A percentile compares a stretch with the other conserved stretches of the same genome.
phyloP scores from a whole-genome alignment of 208 protist species.

The Crithidia fasciculata region DNA sequence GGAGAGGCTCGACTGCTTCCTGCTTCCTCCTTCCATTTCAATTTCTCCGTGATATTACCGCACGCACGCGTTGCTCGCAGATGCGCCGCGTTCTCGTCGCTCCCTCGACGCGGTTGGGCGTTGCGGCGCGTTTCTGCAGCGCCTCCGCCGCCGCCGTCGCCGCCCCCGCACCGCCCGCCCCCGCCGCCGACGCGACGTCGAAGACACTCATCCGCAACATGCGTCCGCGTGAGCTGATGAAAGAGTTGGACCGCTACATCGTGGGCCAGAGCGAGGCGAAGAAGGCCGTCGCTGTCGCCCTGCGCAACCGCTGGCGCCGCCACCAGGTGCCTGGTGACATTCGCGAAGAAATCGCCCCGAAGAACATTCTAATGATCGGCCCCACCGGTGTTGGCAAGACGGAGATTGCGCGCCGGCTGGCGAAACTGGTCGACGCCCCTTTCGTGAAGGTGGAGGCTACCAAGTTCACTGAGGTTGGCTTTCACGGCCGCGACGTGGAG shows the following conservation, averaged over 20 bases:
- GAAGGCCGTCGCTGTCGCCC: slow-evolving; percentile 95
- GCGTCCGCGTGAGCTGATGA: slow-evolving; percentile 93
- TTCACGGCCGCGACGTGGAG: slow-evolving; percentile 97
- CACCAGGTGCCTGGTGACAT: slow-evolving; percentile 91
- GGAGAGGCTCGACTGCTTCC: not conserved
- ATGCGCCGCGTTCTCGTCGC: slow-evolving; percentile 23
- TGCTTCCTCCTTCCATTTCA: slow-evolving; percentile 3
- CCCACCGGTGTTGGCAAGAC: slow-evolving; percentile 95
- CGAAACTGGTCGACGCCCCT: slow-evolving; percentile 96
- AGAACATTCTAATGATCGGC: slow-evolving; percentile 96
- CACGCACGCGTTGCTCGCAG: no score
- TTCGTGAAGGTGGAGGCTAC: slow-evolving; percentile 99
- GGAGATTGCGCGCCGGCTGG: slow-evolving; percentile 96
- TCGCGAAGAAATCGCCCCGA: slow-evolving; percentile 93
- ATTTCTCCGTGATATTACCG: slow-evolving; percentile 3
- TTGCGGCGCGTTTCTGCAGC: slow-evolving; percentile 48
- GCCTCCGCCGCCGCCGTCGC: slow-evolving; percentile 55
- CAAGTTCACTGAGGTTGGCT: slow-evolving; percentile 98
- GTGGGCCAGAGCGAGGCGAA: slow-evolving; percentile 98
- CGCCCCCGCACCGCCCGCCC: slow-evolving; percentile 28
- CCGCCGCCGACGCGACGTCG: slow-evolving; percentile 15
- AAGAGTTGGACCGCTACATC: slow-evolving; percentile 96
- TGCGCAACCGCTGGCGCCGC: slow-evolving; percentile 95
- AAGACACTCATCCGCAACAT: slow-evolving; percentile 86
- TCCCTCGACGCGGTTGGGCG: slow-evolving; percentile 6